Evolutionary conservation across 73 alveolate species (phyloP).

Genomic region (Paramecium octaurelia): DNA sequence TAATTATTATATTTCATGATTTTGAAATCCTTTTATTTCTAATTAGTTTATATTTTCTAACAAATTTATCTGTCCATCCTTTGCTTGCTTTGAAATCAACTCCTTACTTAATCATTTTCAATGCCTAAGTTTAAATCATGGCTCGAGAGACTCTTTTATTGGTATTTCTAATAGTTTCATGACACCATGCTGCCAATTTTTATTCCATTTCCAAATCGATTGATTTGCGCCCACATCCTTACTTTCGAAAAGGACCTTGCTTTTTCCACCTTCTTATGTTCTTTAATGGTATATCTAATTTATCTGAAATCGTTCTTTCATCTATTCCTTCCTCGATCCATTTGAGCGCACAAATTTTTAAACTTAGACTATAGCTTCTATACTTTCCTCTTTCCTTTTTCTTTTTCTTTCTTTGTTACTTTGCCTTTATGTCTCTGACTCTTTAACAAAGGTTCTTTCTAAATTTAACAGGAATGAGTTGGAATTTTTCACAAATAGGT

Average conservation of each 20-base stretch:
- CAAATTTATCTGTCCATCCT: slow-evolving; percentile 46
- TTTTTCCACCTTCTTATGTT: background rate
- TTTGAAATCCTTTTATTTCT: background rate
- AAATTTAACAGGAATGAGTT: background rate
- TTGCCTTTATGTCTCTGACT: background rate
- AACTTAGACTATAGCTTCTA: background rate
- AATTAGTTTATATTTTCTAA: slow-evolving; percentile 13
- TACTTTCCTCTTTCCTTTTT: background rate
- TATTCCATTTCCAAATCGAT: slow-evolving; percentile 11
- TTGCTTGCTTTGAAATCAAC: slow-evolving; percentile 28
- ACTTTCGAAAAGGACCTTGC: background rate
- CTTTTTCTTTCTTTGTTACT: background rate
- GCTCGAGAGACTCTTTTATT: background rate
- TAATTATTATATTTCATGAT: background rate
- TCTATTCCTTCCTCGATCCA: background rate
- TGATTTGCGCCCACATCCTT: background rate
- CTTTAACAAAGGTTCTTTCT: background rate
- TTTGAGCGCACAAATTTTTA: slow-evolving; percentile 3
- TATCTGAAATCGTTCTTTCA: background rate
- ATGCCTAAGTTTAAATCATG: background rate
- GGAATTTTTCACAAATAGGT: background rate
- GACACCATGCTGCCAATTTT: background rate
- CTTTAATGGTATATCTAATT: background rate
- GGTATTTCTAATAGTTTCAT: background rate
- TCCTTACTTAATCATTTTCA: background rate